Evolutionary conservation across 176 grass and related monocot genomes (phyloP), one percentile per base, ranked within the genome.

Genomic region (Echinochloa phyllopogon): DNA sequence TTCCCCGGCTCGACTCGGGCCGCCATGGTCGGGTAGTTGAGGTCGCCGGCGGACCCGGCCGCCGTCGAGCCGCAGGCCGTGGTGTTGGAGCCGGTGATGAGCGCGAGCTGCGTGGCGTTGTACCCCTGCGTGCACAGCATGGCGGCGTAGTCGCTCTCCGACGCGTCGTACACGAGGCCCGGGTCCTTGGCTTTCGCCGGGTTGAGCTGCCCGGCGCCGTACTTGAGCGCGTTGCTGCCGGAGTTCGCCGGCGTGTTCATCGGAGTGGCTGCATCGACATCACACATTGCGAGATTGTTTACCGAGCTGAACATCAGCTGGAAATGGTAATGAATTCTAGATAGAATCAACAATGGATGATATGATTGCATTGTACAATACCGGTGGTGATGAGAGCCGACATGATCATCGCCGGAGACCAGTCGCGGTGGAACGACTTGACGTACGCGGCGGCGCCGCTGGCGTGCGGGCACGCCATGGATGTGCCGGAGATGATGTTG

Each of bases 321-420:
- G 42, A 44, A 44, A 44, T 44, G 42, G 7, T 44, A 9, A 6
- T 44, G 42, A 44, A 9, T 8, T 44, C n/a, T 2, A 5, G 15
- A 37, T 49, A 67, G 61, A 58, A 23, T 58, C 2, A n/a, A 23
- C 10, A 20, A 10, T 58, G n/a, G 56, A 24, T 59, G 56, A 23
- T 20, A 57, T 24, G 56, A 21, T 10, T 33, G 29, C 29, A 56
- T 21, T 20, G 25, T 29, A 27, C 24, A 2, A 25, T 52, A 92
- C 83, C 79, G 6, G 92, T 88, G 43, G 92, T 94, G 49, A 91
- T 86, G 39, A 94, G 78, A 41, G 86, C 79, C 4, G 92, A 91
- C 86, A 86, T 88, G 83, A 94, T 83, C 78, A 85, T 82, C 1
- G 83, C 86, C n/a, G 86, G 86, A 10, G 92, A 88, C 92, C 92